Evolutionary conservation across 352 stramenopile genomes (phyloP), one percentile per base, ranked within the genome.

Genomic region (Pilasporangium apinafurcum): DNA sequence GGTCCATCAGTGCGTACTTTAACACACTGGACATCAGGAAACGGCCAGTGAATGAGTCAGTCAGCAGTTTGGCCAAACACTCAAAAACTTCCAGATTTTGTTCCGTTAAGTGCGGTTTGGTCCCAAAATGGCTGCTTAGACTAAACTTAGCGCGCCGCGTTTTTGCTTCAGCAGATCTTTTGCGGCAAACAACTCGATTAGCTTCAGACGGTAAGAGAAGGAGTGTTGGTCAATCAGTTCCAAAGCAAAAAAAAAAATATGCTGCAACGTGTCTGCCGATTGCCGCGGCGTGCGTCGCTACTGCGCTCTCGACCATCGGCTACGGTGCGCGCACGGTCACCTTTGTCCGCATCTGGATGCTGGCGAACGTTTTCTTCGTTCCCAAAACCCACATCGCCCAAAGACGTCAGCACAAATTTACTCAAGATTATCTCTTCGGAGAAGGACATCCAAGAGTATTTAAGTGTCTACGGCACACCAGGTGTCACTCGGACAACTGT

Each of bases 401-500:
- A 83, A 45, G 75, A 88, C 31, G 32, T 92, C 29, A 59, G 75
- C 29, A 83, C 67, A 48, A 57, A 71, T 21, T 54, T 84, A 31
- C 57, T 82, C 31, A 36, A 70, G 43, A 79, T 84, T 53, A 53
- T 92, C 31, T 62, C 57, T 28, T 64, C 73, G 6, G 69, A 82
- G 34, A 44, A 38, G 9, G 75, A 83, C 35, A 63, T 90, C 14
- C 48, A 75, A 16, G 77, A 90, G 57, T 90, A 88, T 56, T 51
- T 77, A 37, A 57, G 68, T 46, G 59, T 86, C 49, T 92, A 92
- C 52, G 66, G 78, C 35, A 86, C 68, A 21, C 78, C 81, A 2
- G 78, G 76, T 41, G 67, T 68, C 28, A 72, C 65, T 48, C 81
- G 72, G 52, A 88, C 75, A 36, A 87, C 81, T 0, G 83, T 95